A percentile compares a stretch with the other conserved stretches of the same genome.
Conservation (phyloP, 1,139 yeast species). For the Taphrina pruni region DNA sequence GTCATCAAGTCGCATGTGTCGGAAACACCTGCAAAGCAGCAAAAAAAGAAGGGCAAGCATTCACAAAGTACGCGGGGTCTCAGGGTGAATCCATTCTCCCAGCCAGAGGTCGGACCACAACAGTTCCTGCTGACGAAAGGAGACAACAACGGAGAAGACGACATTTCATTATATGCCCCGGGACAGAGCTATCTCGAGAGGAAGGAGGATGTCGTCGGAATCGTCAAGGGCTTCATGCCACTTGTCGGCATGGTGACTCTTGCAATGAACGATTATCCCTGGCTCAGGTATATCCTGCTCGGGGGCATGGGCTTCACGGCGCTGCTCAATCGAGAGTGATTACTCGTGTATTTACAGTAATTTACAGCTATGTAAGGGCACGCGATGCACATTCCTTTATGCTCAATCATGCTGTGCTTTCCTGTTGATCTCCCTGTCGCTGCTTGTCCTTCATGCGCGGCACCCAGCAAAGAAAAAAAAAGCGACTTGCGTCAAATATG, state of each 20-base stretch:
- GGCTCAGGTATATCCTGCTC: conserved; percentile 71
- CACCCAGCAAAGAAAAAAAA: no score
- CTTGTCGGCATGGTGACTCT: conserved; percentile 82
- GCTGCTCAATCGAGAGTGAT: conserved; percentile 51
- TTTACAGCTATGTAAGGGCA: background rate
- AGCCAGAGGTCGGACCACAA: conserved; percentile 45
- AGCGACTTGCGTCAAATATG: background rate
- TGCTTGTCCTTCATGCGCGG: no score
- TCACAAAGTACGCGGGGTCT: conserved; percentile 9
- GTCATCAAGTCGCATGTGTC: conserved; percentile 77
- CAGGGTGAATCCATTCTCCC: conserved; percentile 36
- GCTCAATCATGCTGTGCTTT: conserved; percentile 3
- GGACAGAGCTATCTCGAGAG: conserved; percentile 79
- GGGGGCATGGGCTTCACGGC: conserved; percentile 66
- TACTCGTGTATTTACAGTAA: background rate
- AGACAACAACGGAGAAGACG: conserved; percentile 93
- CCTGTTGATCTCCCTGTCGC: no score
- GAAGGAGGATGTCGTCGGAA: conserved; percentile 79
- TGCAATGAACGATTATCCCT: conserved; percentile 78
- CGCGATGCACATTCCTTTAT: background rate
- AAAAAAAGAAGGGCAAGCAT: background rate
- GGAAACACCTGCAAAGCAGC: conserved; percentile 42
- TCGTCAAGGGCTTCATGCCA: conserved; percentile 92
- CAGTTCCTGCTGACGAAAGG: conserved; percentile 81
- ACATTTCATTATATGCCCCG: conserved; percentile 79